Evolutionary conservation across 257 asterid species (phyloP).

Genomic region (Rauvolfia tetraphylla): DNA sequence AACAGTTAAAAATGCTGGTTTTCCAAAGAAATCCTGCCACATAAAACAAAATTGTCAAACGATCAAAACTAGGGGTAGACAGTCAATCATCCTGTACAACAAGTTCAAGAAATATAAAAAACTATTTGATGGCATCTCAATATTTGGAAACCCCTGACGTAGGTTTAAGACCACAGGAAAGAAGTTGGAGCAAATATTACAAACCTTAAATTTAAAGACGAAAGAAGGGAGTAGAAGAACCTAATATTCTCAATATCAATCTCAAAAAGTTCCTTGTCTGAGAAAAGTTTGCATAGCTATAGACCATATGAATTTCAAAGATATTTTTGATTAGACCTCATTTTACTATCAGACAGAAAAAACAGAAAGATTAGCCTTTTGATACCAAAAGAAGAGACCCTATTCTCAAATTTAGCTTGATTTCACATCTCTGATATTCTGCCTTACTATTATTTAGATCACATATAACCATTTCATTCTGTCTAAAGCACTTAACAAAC

Average conservation of each 20-base stretch:
- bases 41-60: neutral
- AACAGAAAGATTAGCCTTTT: neutral
- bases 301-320: neutral
- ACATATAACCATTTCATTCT: neutral
- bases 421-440: neutral
- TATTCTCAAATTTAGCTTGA: neutral
- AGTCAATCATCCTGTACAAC: neutral
- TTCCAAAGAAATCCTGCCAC: constrained; percentile 92
- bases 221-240: neutral
- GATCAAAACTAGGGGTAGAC: neutral
- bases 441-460: neutral
- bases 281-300: neutral
- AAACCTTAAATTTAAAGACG: neutral
- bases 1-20: constrained; percentile 90
- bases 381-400: neutral
- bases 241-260: neutral
- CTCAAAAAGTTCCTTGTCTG: neutral
- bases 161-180: neutral
- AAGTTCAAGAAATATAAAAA: neutral
- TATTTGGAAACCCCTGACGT: neutral
- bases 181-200: neutral
- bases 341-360: neutral
- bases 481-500: neutral
- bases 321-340: neutral
- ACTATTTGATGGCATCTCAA: neutral